phyloP scores from a whole-genome alignment of 345 rosid genomes.

The Gossypium anomalum region DNA sequence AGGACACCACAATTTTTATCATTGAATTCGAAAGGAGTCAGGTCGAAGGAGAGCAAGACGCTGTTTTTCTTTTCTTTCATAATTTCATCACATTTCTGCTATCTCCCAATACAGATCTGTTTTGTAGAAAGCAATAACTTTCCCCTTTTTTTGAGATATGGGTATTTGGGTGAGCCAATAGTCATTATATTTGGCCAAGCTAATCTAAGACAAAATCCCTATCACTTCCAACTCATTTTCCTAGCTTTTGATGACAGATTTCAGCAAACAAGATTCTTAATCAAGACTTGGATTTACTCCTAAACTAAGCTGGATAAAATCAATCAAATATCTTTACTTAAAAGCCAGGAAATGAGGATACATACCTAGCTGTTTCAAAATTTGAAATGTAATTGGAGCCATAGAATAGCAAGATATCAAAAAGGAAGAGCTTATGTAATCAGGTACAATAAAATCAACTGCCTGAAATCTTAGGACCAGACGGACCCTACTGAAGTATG shows the following conservation, averaged over 20 bases:
- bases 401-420: neutral
- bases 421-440: neutral
- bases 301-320: neutral
- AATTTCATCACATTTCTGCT: too few species aligned
- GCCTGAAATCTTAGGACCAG: conserved; percentile 27
- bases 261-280: neutral
- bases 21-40: too few species aligned
- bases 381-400: neutral
- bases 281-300: neutral
- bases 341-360: neutral
- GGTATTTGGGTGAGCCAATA: neutral
- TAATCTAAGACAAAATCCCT: too few species aligned
- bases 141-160: too few species aligned
- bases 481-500: conserved; percentile 22
- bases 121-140: too few species aligned
- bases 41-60: too few species aligned
- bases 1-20: neutral
- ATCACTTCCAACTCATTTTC: neutral
- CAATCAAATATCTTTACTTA: neutral
- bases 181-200: neutral
- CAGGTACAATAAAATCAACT: neutral
- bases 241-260: neutral
- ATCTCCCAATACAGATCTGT: too few species aligned
- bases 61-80: too few species aligned
- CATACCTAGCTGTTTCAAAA: neutral